Evolutionary conservation across 1,284 basidiomycete genomes (phyloP), one percentile per base, ranked within the genome.

Genomic region (Irpex sp.): DNA sequence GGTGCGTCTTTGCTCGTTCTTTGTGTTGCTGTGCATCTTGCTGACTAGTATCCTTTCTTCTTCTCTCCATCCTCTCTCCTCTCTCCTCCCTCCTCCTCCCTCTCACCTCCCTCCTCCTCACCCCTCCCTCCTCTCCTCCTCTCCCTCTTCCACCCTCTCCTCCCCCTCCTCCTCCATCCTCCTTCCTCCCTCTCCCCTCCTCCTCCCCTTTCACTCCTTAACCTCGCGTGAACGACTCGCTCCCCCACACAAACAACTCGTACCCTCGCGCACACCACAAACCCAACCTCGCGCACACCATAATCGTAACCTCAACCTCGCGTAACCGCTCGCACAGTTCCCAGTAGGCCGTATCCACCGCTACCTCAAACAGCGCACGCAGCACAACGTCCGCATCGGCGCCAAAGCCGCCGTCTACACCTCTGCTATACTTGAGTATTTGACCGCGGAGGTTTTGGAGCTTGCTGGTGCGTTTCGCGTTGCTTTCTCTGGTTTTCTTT

Each of bases 281-380:
- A n/a, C n/a, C n/a, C n/a, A n/a, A n/a, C n/a, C n/a, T n/a, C n/a
- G n/a, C n/a, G n/a, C n/a, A n/a, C n/a, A n/a, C n/a, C n/a, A n/a
- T n/a, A n/a, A n/a, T n/a, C n/a, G n/a, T n/a, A n/a, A n/a, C n/a
- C n/a, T n/a, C n/a, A n/a, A n/a, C n/a, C n/a, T n/a, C n/a, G n/a
- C n/a, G n/a, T n/a, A n/a, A n/a, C n/a, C n/a, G n/a, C n/a, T n/a
- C n/a, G n/a, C n/a, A n/a, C n/a, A n/a, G 92, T 94, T 95, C 74
- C 93, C 93, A 54, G 93, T 95, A 49, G 93, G 93, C 53, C 93
- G 93, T 90, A 93, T 96, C 62, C 94, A 95, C 74, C 90, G 96
- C 77, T 96, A 96, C 79, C 78, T 98, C 68, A 96, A 97, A 77
- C 87, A 88, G 73, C 86, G 92, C 69, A 96, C 95, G 42, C 93